A percentile compares a stretch with the other conserved stretches of the same genome.
Evolutionary conservation across 352 stramenopile genomes (phyloP).

Genomic region (Pythium phragmiticola): DNA sequence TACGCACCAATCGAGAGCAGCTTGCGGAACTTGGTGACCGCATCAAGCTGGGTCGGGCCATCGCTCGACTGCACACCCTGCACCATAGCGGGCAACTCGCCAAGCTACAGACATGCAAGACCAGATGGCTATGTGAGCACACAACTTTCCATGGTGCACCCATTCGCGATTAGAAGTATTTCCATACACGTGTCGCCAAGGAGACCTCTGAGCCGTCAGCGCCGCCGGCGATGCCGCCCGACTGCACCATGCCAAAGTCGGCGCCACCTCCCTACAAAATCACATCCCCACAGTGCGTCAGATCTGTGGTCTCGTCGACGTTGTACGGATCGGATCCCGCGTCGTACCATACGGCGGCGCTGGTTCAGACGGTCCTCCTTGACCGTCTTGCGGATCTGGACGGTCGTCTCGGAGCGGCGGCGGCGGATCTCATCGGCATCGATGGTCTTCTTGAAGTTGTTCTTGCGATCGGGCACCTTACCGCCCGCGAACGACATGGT

Average conservation of each 20-base stretch:
- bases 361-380: slow-evolving; percentile 86
- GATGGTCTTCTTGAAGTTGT: slow-evolving; percentile 88
- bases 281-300: slow-evolving; percentile 50
- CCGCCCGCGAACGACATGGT: slow-evolving; percentile 69
- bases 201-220: slow-evolving; percentile 43
- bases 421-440: slow-evolving; percentile 73
- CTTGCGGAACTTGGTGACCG: slow-evolving; percentile 95
- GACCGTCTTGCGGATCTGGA: slow-evolving; percentile 87
- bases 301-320: slow-evolving; percentile 83
- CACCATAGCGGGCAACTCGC: slow-evolving; percentile 72
- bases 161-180: slow-evolving; percentile 13
- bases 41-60: slow-evolving; percentile 91
- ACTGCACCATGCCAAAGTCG: slow-evolving; percentile 29
- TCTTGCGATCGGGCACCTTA: slow-evolving; percentile 77
- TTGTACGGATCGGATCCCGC: slow-evolving; percentile 57
- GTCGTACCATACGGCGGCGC: slow-evolving; percentile 63
- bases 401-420: slow-evolving; percentile 74
- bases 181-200: slow-evolving; percentile 52
- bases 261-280: slow-evolving; percentile 24
- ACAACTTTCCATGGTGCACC: not conserved
- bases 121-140: slow-evolving; percentile 14
- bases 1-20: slow-evolving; percentile 94
- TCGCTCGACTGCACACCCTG: slow-evolving; percentile 94
- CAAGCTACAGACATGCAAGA: slow-evolving; percentile 61
- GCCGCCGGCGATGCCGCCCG: slow-evolving; percentile 29